phyloP scores from a whole-genome alignment of 2,329 filamentous ascomycete genomes.

The Periconia digitata region DNA sequence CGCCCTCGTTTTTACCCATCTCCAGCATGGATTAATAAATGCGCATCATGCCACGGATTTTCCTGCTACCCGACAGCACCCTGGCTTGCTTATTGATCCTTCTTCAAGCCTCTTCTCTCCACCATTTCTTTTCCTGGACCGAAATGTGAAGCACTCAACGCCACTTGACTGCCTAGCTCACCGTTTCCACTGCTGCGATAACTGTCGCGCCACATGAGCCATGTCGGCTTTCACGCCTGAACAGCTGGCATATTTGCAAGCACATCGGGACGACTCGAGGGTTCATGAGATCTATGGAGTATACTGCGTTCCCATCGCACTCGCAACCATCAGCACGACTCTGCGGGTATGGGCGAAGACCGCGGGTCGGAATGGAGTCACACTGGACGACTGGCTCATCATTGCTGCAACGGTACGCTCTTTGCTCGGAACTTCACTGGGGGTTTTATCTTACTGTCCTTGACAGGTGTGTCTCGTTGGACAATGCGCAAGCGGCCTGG shows the following conservation, averaged over 20 bases:
- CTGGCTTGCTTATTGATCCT: constrained; percentile 1
- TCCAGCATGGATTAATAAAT: background rate
- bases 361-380: constrained; percentile 34
- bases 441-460: constrained; percentile 3
- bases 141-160: constrained; percentile 16
- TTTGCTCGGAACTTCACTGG: background rate
- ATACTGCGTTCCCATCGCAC: constrained; percentile 33
- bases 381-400: constrained; percentile 36
- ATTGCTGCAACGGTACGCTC: constrained; percentile 30
- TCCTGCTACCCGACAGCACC: background rate
- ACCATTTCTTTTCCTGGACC: constrained; percentile 2
- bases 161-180: constrained; percentile 3
- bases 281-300: constrained; percentile 34
- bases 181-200: constrained; percentile 1
- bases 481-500: constrained; percentile 31
- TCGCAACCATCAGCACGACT: constrained; percentile 25
- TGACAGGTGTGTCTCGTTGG: constrained; percentile 32
- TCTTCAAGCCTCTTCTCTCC: background rate
- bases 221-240: constrained; percentile 31
- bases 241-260: constrained; percentile 30
- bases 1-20: background rate
- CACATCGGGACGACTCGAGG: constrained; percentile 30
- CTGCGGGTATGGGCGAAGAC: constrained; percentile 33
- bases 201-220: constrained; percentile 9
- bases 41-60: background rate